Base-by-base conservation (phyloP, 2,329 filamentous ascomycete genomes). In the Stagonosporopsis rhizophila region DNA sequence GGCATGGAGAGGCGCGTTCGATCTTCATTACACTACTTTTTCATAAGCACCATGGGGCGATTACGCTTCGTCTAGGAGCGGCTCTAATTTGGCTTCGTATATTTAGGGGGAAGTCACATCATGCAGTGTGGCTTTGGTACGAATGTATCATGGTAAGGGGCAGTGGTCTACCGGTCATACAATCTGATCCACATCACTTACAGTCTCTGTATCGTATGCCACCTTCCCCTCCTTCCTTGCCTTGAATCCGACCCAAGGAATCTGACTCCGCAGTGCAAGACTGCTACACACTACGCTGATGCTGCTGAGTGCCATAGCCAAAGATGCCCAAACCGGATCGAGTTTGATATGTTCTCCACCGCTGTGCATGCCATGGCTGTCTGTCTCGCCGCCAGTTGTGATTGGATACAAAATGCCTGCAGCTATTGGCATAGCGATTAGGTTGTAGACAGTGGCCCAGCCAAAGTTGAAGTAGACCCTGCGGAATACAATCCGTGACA, bases 261-360 rank as follows among this genome's bases (percentile, higher is more conserved):
- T 50, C 49, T 59, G 66, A 50, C 75, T 82, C 71, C 88, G 85
- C 78, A 97, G 76, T 45, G 87, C 82, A 68, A 96, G 77, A 78
- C 90, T 94, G 73, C 92, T 96, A 70, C 86, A 78, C 46, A 97
- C 89, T 41, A 98, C 93, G 69, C 90, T 95, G 64, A 97, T 88
- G 75, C 90, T 94, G 76, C 92, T 96, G 74, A 93, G 76, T 23
- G 94, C 94, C 94, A 97, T 98, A 1, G 93, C 93, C 72, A 96
- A 77, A 63, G 88, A 89, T 5, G 93, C 94, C 93, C 93, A 97
- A 1, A 90, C 90, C 0, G 90, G 90, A 72, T 91, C 88, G 42
- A 93, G 77, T 58, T 84, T 79, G 19, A 92, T 76, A 70, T 89
- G 89, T 27, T 73, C 71, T 1, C 68, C 70, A 8, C 47, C 52